phyloP scores from a whole-genome alignment of 2,329 filamentous ascomycete species.

The Stemphylium lycopersici region DNA sequence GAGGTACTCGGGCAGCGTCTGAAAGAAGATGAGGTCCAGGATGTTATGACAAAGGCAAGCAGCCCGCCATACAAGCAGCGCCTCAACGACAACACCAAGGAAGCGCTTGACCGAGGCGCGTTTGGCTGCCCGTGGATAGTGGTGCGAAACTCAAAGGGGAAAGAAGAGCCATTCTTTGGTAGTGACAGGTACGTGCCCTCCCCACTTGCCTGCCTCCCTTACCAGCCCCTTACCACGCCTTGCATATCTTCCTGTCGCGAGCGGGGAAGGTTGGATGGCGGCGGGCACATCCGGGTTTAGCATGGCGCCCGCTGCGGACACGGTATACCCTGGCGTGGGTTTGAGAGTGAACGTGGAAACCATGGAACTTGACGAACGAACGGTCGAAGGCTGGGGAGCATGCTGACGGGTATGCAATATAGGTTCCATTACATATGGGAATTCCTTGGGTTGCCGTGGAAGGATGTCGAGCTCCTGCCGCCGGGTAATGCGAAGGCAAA shows the following conservation, averaged over 20 bases:
- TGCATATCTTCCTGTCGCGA: background rate
- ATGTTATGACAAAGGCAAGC: slow-evolving; percentile 61
- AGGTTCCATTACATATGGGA: slow-evolving; percentile 73
- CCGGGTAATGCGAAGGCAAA: slow-evolving; percentile 30
- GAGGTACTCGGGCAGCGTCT: slow-evolving; percentile 57
- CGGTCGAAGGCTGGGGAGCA: background rate
- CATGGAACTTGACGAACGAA: slow-evolving; percentile 20
- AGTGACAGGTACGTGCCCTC: slow-evolving; percentile 65
- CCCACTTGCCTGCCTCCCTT: background rate
- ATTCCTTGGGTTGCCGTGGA: slow-evolving; percentile 67
- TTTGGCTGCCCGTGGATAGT: slow-evolving; percentile 81
- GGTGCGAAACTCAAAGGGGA: slow-evolving; percentile 64
- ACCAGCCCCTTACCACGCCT: background rate
- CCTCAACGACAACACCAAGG: slow-evolving; percentile 65
- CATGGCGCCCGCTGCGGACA: slow-evolving; percentile 15
- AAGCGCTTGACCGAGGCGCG: slow-evolving; percentile 68
- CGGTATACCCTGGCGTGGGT: slow-evolving; percentile 4
- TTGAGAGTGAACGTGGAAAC: slow-evolving; percentile 16
- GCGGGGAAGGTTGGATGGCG: background rate
- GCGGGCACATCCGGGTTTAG: slow-evolving; percentile 8
- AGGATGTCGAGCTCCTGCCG: slow-evolving; percentile 58
- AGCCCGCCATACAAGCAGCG: slow-evolving; percentile 59
- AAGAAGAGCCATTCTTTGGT: slow-evolving; percentile 74
- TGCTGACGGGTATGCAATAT: slow-evolving; percentile 17
- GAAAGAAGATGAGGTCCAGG: slow-evolving; percentile 57